Base-by-base conservation (phyloP, 306 rosid genomes). In the Cicer yamashitae region DNA sequence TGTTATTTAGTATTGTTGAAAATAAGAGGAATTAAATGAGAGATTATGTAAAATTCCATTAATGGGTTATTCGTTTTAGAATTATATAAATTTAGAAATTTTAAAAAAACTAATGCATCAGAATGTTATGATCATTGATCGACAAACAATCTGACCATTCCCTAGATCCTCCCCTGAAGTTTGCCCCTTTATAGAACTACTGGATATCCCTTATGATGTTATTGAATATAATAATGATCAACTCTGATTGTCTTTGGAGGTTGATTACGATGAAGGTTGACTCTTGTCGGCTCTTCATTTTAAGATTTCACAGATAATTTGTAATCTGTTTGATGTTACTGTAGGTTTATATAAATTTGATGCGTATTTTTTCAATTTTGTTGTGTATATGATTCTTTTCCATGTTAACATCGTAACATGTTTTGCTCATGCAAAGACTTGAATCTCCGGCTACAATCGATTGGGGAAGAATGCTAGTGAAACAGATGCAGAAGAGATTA, bases 401-500 rank as follows among this genome's bases (percentile, higher is more conserved):
- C 44, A n/a, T 74, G 62, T 56, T 37, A 50, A 37, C 77, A n/a
- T 51, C 71, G 39, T 73, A 34, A 44, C 64, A 78, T 76, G 73
- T 82, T 82, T 48, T 54, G 43, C 89, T 85, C 65, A 86, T 82
- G 67, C 44, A 76, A 86, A 85, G 79, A 82, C 52, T 78, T 86
- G 57, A 71, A 82, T 69, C 45, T 88, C 57, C 86, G 89, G 98
- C 87, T 91, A 88, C 83, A 87, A 88, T 51, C 86, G 81, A 44
- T 82, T 94, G 91, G 97, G 96, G 76, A 82, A 71, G 84, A 57
- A 89, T 76, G 94, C 91, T 72, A 86, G 76, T 0, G 96, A 88
- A 82, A 86, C 82, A 40, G 97, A 90, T 46, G 91, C 89, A 8
- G 94, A 90, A 11, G 91, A 87, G 86, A 90, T 94, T 59, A 90